These are phyloP conservation scores for Phialophora verrucosa DNA, from an alignment of 2,329 filamentous ascomycete genomes.

Conservation along the genomic window DNA sequence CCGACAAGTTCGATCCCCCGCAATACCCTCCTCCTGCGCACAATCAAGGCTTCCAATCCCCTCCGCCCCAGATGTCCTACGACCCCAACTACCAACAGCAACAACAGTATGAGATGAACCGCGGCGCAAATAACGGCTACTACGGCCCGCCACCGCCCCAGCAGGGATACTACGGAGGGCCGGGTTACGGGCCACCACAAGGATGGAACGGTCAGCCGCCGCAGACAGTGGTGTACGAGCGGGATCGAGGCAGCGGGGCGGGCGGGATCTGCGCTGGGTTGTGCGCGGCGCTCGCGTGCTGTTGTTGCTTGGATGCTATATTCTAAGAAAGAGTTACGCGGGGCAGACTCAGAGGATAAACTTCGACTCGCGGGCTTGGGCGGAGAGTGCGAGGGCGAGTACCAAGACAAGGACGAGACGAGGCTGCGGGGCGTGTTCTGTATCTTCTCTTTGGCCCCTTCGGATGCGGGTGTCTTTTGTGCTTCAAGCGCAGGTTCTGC, in stretches of 20 bases:
- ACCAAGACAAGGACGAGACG: not conserved
- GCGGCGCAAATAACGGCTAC: slow-evolving; percentile 19
- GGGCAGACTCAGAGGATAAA: not conserved
- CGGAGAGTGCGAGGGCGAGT: not conserved
- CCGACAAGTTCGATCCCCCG: slow-evolving; percentile 28
- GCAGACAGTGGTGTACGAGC: slow-evolving; percentile 47
- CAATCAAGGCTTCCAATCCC: slow-evolving; percentile 22
- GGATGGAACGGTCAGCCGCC: slow-evolving; percentile 43
- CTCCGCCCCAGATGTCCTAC: slow-evolving; percentile 25
- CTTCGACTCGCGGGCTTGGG: not conserved
- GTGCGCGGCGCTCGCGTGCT: slow-evolving; percentile 55
- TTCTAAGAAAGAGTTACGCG: slow-evolving; percentile 41
- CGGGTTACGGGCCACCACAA: slow-evolving; percentile 29
- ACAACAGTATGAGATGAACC: slow-evolving; percentile 36
- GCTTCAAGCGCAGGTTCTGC: not conserved
- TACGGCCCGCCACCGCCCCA: slow-evolving; percentile 11
- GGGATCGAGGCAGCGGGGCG: slow-evolving; percentile 40
- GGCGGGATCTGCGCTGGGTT: slow-evolving; percentile 55
- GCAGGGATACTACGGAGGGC: slow-evolving; percentile 9
- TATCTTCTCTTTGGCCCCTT: not conserved
- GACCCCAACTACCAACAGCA: slow-evolving; percentile 32
- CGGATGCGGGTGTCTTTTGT: not conserved
- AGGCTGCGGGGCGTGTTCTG: not conserved
- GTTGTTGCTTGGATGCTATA: slow-evolving; percentile 57
- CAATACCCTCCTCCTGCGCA: slow-evolving; percentile 27